A percentile compares a stretch with the other conserved stretches of the same genome.
These are phyloP conservation scores for Trichoderma sp. DNA, from an alignment of 2,329 filamentous ascomycete genomes.

Conservation along the genomic window DNA sequence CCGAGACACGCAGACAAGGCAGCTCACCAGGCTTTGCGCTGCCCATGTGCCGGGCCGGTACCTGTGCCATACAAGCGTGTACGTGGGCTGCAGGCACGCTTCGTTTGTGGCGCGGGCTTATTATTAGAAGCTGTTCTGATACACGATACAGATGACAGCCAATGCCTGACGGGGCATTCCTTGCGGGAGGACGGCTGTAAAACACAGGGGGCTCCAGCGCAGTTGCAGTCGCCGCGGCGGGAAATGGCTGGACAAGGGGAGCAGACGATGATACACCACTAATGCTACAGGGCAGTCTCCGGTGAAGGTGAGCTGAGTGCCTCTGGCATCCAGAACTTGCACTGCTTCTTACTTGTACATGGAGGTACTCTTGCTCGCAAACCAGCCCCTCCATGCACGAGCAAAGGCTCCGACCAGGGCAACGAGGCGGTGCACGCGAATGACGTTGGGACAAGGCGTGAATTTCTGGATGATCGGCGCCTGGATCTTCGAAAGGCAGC, in stretches of 20 bases:
- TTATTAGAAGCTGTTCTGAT: not conserved
- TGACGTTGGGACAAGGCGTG: conserved; percentile 21
- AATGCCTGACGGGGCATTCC: not conserved
- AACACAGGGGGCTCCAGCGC: not conserved
- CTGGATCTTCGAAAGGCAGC: conserved; percentile 18
- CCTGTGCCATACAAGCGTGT: not conserved
- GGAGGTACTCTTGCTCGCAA: not conserved
- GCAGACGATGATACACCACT: not conserved
- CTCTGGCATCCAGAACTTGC: not conserved
- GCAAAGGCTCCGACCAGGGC: conserved; percentile 3
- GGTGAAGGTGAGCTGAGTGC: not conserved
- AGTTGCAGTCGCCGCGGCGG: too few relatives aligned
- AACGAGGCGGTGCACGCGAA: conserved; percentile 24
- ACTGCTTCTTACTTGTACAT: not conserved
- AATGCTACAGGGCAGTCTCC: not conserved
- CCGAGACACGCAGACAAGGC: not conserved
- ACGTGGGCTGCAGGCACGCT: conserved; percentile 1
- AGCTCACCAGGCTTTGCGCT: not conserved
- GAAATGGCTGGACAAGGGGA: not conserved
- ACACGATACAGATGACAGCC: not conserved
- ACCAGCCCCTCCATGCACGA: not conserved
- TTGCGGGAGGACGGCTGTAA: not conserved
- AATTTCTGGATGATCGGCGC: conserved; percentile 24
- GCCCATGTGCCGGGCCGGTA: not conserved
- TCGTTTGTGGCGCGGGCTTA: conserved; percentile 1